These are phyloP conservation scores for Sungouiozyma ichnusensis DNA, from an alignment of 805 yeast genomes.

Conservation along the genomic window DNA sequence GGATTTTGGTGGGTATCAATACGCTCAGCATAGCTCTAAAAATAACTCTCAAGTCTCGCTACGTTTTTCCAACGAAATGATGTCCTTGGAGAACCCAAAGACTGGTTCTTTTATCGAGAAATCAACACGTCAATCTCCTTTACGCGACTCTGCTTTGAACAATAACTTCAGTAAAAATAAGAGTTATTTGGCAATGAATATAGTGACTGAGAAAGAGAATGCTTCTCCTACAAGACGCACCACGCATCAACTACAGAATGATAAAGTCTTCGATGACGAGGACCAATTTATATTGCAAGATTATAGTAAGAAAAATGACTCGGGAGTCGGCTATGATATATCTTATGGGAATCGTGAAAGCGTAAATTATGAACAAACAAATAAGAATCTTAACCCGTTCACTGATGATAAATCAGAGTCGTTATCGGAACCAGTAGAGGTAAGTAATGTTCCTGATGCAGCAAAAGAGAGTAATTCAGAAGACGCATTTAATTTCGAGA, in stretches of 20 bases:
- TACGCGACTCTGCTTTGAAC: neutral
- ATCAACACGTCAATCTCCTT: neutral
- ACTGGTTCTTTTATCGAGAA: neutral
- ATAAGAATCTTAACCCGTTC: neutral
- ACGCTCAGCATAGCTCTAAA: slow-evolving; percentile 15
- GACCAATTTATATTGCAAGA: neutral
- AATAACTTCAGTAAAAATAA: too few relatives aligned
- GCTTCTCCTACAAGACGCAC: neutral
- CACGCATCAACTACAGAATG: neutral
- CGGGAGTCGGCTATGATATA: neutral
- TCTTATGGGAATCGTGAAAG: neutral
- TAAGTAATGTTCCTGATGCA: too few relatives aligned
- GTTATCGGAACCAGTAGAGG: neutral
- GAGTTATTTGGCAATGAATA: neutral
- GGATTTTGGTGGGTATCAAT: slow-evolving; percentile 21
- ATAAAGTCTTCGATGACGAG: neutral
- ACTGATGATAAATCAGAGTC: neutral
- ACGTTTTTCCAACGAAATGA: neutral
- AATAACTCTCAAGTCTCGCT: slow-evolving; percentile 20
- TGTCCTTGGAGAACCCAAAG: neutral
- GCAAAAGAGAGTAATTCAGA: neutral
- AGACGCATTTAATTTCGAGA: slow-evolving; percentile 6
- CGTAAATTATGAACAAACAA: neutral
- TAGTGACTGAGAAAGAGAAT: neutral
- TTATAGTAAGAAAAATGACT: neutral